Evolutionary conservation across 495 filamentous ascomycete species (phyloP).

Genomic region (Sporormia fimetaria): DNA sequence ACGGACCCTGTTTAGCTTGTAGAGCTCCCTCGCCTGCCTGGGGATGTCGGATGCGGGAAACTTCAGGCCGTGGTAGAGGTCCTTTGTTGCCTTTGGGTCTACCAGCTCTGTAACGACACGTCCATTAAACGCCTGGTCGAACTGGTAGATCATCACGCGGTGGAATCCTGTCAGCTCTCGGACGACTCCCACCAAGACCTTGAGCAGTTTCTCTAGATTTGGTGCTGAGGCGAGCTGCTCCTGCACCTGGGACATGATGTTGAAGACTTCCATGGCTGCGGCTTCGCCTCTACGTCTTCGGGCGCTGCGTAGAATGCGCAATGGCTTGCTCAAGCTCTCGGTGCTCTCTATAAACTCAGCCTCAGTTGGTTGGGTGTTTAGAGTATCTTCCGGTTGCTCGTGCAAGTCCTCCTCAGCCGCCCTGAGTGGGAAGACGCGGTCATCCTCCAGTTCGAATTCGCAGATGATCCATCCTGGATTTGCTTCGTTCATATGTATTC

Average conservation of each 20-base stretch:
- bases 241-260: constrained; percentile 79
- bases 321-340: constrained; percentile 58
- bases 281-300: constrained; percentile 70
- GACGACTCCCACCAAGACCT: constrained; percentile 61
- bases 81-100: constrained; percentile 65
- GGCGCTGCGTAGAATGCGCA: constrained; percentile 68
- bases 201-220: constrained; percentile 55
- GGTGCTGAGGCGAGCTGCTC: constrained; percentile 62
- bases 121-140: constrained; percentile 73
- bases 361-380: constrained; percentile 53
- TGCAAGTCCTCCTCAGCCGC: constrained; percentile 44
- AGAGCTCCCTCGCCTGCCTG: constrained; percentile 69
- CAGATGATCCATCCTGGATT: constrained; percentile 68
- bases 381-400: constrained; percentile 58
- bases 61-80: constrained; percentile 80
- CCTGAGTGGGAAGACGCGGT: constrained; percentile 57
- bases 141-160: constrained; percentile 88
- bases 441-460: constrained; percentile 87
- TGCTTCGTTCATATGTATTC: constrained; percentile 58
- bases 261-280: constrained; percentile 87
- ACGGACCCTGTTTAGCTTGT: constrained; percentile 71
- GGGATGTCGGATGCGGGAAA: constrained; percentile 91
- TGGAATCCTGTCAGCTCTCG: constrained; percentile 90
- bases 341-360: constrained; percentile 69
- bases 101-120: constrained; percentile 80